A percentile compares a stretch with the other conserved stretches of the same genome.
phyloP scores from a whole-genome alignment of 2,329 filamentous ascomycete genomes.

The Pseudogymnoascus sp. region DNA sequence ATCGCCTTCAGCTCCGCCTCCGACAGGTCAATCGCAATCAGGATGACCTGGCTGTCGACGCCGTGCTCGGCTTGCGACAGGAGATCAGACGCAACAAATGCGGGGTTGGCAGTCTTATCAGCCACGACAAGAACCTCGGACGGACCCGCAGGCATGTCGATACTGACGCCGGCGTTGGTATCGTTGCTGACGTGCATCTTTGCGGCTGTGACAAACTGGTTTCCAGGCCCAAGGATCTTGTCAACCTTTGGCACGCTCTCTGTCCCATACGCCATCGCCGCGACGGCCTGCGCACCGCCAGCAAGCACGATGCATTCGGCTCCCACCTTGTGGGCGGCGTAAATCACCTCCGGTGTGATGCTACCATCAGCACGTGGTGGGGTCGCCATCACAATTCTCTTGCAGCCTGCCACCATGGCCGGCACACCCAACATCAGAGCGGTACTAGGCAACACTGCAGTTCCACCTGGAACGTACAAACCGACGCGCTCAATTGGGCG shows the following conservation, averaged over 20 bases:
- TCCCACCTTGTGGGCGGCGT: conserved; percentile 92
- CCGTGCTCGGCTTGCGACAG: conserved; percentile 96
- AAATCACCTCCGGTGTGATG: conserved; percentile 93
- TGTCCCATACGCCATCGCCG: conserved; percentile 94
- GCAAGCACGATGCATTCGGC: conserved; percentile 94
- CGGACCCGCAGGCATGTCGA: conserved; percentile 96
- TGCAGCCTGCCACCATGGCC: conserved; percentile 93
- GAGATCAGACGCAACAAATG: conserved; percentile 90
- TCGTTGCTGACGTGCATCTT: conserved; percentile 99
- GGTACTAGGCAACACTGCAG: conserved; percentile 91
- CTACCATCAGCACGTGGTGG: conserved; percentile 83
- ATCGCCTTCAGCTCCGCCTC: conserved; percentile 71
- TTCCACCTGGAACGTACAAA: conserved; percentile 90
- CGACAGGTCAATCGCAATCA: conserved; percentile 73
- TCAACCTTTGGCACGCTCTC: conserved; percentile 93
- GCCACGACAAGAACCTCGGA: conserved; percentile 96
- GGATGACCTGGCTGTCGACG: conserved; percentile 87
- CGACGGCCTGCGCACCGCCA: conserved; percentile 89
- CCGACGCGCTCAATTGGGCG: conserved; percentile 93
- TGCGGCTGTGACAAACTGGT: conserved; percentile 95
- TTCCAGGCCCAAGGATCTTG: conserved; percentile 95
- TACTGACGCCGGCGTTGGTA: conserved; percentile 87
- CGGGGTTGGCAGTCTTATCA: conserved; percentile 78
- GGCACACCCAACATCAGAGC: conserved; percentile 97
- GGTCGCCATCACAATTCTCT: conserved; percentile 87